Conservation (phyloP, 495 filamentous ascomycete genomes). For the Aspergillus ellipticus region DNA sequence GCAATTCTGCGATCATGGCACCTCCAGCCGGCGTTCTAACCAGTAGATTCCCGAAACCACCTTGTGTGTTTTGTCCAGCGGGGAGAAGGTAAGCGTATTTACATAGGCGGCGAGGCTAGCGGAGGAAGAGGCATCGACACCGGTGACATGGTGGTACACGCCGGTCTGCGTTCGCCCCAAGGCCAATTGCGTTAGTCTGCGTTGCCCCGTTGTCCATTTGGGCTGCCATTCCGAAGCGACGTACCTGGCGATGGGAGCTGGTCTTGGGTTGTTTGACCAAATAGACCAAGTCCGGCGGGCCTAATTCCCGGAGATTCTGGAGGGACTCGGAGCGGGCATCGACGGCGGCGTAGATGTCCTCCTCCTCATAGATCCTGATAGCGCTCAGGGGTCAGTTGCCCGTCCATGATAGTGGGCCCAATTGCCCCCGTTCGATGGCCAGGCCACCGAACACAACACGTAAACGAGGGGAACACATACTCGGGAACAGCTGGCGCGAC, state of each 20-base stretch:
- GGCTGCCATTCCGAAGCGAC: slow-evolving; percentile 2
- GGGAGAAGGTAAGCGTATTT: slow-evolving; percentile 90
- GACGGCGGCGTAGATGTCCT: slow-evolving; percentile 81
- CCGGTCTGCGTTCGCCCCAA: slow-evolving; percentile 57
- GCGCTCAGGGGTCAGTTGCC: slow-evolving; percentile 20
- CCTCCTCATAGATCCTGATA: slow-evolving; percentile 79
- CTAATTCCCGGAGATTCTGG: slow-evolving; percentile 79
- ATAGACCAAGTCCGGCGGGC: slow-evolving; percentile 93
- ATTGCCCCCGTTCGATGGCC: slow-evolving; percentile 20
- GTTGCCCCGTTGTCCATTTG: neutral
- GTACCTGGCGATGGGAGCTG: slow-evolving; percentile 48
- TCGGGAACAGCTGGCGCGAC: slow-evolving; percentile 86
- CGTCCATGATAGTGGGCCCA: slow-evolving; percentile 2
- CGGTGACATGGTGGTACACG: slow-evolving; percentile 97
- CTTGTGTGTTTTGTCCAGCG: slow-evolving; percentile 81
- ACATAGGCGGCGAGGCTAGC: slow-evolving; percentile 96
- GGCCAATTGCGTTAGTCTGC: slow-evolving; percentile 9
- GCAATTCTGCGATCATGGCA: slow-evolving; percentile 14
- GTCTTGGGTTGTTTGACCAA: slow-evolving; percentile 78
- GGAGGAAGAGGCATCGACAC: slow-evolving; percentile 94
- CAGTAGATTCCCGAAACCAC: slow-evolving; percentile 93
- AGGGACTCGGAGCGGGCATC: slow-evolving; percentile 87
- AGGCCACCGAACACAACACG: slow-evolving; percentile 31
- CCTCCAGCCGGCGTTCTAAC: slow-evolving; percentile 40
- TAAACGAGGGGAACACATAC: slow-evolving; percentile 52